phyloP scores from a whole-genome alignment of 805 yeast genomes.

The Jamesozyma piceae region DNA sequence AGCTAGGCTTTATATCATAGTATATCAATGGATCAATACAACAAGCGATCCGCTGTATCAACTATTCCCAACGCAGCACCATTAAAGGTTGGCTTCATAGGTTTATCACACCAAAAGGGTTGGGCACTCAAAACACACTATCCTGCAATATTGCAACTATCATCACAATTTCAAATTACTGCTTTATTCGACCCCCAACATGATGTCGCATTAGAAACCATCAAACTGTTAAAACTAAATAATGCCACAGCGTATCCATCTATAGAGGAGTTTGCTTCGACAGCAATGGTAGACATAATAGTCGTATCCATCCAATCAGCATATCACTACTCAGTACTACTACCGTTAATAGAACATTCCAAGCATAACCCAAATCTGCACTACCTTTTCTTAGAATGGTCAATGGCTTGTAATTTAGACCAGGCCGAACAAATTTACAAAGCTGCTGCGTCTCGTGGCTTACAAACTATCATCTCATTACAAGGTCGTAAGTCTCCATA shows the following conservation, averaged over 20 bases:
- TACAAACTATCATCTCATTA: slow-evolving; percentile 25
- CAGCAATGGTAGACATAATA: slow-evolving; percentile 21
- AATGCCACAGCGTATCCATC: slow-evolving; percentile 23
- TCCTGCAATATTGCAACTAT: slow-evolving; percentile 23
- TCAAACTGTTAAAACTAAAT: slow-evolving; percentile 16
- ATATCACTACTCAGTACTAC: slow-evolving; percentile 12
- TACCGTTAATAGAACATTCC: slow-evolving; percentile 19
- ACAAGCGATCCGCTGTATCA: slow-evolving; percentile 24
- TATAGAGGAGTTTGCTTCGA: slow-evolving; percentile 18
- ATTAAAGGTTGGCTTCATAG: slow-evolving; percentile 23
- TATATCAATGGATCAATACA: slow-evolving; percentile 21
- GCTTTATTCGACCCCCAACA: slow-evolving; percentile 20
- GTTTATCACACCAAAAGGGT: slow-evolving; percentile 19
- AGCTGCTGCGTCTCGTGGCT: slow-evolving; percentile 18
- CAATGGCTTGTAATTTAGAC: slow-evolving; percentile 18
- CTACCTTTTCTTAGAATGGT: slow-evolving; percentile 26
- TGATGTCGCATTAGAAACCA: slow-evolving; percentile 17
- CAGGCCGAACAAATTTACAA: slow-evolving; percentile 23
- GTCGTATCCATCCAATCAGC: slow-evolving; percentile 20
- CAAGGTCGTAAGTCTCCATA: slow-evolving; percentile 29
- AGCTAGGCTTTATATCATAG: no score
- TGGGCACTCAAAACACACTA: slow-evolving; percentile 29
- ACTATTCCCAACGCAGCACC: slow-evolving; percentile 26
- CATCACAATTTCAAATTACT: slow-evolving; percentile 25
- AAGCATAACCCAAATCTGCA: slow-evolving; percentile 16